Evolutionary conservation across 164 flowering plant species (phyloP).

Genomic region (Akebia trifoliata): DNA sequence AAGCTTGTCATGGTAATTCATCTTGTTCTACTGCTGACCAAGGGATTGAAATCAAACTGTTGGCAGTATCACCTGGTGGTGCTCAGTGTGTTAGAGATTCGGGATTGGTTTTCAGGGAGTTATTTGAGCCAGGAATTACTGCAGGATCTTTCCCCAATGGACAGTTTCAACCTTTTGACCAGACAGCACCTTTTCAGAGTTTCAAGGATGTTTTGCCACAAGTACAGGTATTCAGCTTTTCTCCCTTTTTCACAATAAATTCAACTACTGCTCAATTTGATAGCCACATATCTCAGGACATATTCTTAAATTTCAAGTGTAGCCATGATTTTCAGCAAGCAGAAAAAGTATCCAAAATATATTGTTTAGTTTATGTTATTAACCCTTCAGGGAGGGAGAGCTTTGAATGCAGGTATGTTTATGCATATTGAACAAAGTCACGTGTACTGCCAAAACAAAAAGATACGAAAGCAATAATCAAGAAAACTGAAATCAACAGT

Average conservation of each 20-base stretch:
- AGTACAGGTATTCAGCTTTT: slow-evolving; percentile 37
- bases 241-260: neutral
- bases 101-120: slow-evolving; percentile 44
- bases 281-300: too few relatives aligned
- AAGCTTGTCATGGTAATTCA: slow-evolving; percentile 23
- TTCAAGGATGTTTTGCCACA: slow-evolving; percentile 27
- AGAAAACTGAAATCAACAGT: too few relatives aligned
- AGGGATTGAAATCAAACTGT: slow-evolving; percentile 44
- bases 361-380: too few relatives aligned
- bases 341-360: too few relatives aligned
- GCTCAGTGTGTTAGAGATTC: slow-evolving; percentile 32
- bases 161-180: slow-evolving; percentile 33
- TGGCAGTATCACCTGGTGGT: slow-evolving; percentile 34
- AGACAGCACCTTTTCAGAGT: slow-evolving; percentile 23
- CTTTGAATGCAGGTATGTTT: too few relatives aligned
- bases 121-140: slow-evolving; percentile 37
- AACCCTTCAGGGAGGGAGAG: too few relatives aligned
- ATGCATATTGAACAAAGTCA: too few relatives aligned
- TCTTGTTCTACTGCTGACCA: slow-evolving; percentile 23
- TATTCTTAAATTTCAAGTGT: too few relatives aligned
- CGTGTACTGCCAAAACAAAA: too few relatives aligned
- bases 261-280: neutral
- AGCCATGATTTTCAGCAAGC: too few relatives aligned
- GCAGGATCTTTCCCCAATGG: slow-evolving; percentile 35
- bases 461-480: too few relatives aligned